These are phyloP conservation scores for Pyrenopolyporus hunteri DNA, from an alignment of 495 filamentous ascomycete species.

Conservation along the genomic window DNA sequence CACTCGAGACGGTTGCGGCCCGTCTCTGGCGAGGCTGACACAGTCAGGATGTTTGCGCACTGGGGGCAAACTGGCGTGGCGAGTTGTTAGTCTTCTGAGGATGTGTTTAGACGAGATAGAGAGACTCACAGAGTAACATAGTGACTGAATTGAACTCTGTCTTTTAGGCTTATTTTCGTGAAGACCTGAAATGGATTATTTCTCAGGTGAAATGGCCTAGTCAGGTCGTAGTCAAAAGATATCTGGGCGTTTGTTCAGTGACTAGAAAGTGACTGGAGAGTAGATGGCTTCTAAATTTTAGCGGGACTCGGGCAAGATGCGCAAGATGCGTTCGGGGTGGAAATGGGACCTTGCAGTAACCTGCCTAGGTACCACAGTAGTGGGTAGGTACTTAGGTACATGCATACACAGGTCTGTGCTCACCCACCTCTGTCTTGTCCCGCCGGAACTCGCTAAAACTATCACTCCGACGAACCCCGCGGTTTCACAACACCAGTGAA, in stretches of 20 bases:
- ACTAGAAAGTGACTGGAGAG: not conserved
- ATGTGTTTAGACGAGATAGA: not conserved
- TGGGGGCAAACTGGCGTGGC: conserved; percentile 77
- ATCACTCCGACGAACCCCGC: conserved; percentile 31
- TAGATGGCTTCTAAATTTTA: conserved; percentile 1
- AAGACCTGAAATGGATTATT: not conserved
- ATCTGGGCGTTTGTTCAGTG: no score
- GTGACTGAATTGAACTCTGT: conserved; percentile 19
- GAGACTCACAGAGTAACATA: conserved; percentile 72
- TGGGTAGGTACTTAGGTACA: conserved; percentile 1
- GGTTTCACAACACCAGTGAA: not conserved
- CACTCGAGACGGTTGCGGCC: conserved; percentile 79
- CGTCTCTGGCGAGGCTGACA: conserved; percentile 51
- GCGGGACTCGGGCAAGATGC: not conserved
- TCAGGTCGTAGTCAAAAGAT: no score
- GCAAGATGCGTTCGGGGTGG: not conserved
- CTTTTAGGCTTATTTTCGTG: not conserved
- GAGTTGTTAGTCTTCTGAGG: conserved; percentile 15
- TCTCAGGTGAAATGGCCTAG: not conserved
- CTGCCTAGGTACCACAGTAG: not conserved
- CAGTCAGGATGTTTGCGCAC: conserved; percentile 87
- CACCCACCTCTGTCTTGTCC: conserved; percentile 5
- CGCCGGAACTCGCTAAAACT: conserved; percentile 41
- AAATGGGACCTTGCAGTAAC: not conserved
- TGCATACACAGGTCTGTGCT: not conserved